Evolutionary conservation across 371 early-diverging fungal species (phyloP), one percentile per base, ranked within the genome.

Genomic region (Mortierella sp.): DNA sequence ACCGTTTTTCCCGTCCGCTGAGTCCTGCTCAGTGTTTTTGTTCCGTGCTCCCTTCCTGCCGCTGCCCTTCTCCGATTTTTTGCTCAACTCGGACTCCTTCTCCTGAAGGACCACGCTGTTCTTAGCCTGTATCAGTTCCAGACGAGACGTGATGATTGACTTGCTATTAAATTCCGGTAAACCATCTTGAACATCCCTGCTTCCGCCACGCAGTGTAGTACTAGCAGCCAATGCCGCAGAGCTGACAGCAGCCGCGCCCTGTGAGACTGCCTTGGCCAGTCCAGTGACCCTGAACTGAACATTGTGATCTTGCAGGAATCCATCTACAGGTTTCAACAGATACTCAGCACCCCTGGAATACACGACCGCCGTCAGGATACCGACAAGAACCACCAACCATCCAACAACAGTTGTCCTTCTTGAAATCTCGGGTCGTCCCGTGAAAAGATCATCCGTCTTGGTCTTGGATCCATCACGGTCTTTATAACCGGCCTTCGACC

Each of bases 371-470:
- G 65, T 54, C 43, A 76, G 21, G 1, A 70, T 49, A 9, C 65
- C 78, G 2, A 64, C 2, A 2, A 61, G 1, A 23, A 76, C 60
- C 23, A 70, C 54, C 11, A 70, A 34, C 78, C 78, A 76, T n/a
- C 78, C 78, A 2, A 70, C 58, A n/a, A 76, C 27, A 12, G 78
- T 76, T 1, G 78, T 76, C 47, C 57, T 65, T 41, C 11, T 57
- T 24, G 70, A 63, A 27, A 68, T 64, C 32, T 61, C 56, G 41
- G 55, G 54, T 21, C 50, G 68, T 4, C 17, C 27, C 14, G 50
- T 51, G 46, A 58, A 70, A 4, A 51, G 53, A 4, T 62, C 61
- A 17, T 56, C n/a, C 5, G 61, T 37, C 31, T 43, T 54, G n/a
- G 4, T 19, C 3, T 50, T 34, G 48, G 27, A 14, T 24, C 23